These are phyloP conservation scores for Phellinidium pouzarii DNA, from an alignment of 1,284 basidiomycete species.

Conservation along the genomic window DNA sequence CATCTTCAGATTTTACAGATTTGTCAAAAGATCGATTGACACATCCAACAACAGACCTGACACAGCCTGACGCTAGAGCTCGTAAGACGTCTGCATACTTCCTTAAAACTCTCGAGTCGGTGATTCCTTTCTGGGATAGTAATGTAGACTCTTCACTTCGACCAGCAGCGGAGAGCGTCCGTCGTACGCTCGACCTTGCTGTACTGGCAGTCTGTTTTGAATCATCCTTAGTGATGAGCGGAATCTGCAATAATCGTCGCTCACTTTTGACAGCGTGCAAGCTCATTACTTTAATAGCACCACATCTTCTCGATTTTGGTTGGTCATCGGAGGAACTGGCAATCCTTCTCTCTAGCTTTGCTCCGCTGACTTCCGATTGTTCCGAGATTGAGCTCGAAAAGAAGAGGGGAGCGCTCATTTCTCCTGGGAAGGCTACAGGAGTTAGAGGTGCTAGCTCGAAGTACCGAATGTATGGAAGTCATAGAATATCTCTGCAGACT, in stretches of 20 bases:
- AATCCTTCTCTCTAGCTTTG: conserved; percentile 56
- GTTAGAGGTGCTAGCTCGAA: background rate
- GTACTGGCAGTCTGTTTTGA: conserved; percentile 65
- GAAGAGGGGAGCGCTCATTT: conserved; percentile 9
- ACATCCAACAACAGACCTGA: conserved; percentile 26
- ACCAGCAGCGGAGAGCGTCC: conserved; percentile 53
- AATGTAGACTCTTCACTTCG: conserved; percentile 29
- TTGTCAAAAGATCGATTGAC: conserved; percentile 1
- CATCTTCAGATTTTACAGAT: conserved; percentile 23
- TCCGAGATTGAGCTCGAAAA: background rate
- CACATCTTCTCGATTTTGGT: conserved; percentile 35
- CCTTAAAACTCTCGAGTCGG: conserved; percentile 47
- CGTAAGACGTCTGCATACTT: conserved; percentile 63
- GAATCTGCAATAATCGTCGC: conserved; percentile 49
- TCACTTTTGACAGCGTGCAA: conserved; percentile 57
- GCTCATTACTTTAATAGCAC: conserved; percentile 39
- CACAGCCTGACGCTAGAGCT: conserved; percentile 46
- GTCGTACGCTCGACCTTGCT: conserved; percentile 62
- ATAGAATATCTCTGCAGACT: background rate
- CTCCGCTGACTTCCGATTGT: conserved; percentile 38
- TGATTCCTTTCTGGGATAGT: conserved; percentile 44
- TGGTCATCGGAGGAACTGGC: conserved; percentile 60
- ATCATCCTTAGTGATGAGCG: conserved; percentile 56
- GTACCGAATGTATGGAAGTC: background rate
- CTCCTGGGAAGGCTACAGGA: conserved; percentile 12